A percentile compares a stretch with the other conserved stretches of the same genome.
phyloP scores from a whole-genome alignment of 2,329 filamentous ascomycete genomes.

The Neobulgaria alba region DNA sequence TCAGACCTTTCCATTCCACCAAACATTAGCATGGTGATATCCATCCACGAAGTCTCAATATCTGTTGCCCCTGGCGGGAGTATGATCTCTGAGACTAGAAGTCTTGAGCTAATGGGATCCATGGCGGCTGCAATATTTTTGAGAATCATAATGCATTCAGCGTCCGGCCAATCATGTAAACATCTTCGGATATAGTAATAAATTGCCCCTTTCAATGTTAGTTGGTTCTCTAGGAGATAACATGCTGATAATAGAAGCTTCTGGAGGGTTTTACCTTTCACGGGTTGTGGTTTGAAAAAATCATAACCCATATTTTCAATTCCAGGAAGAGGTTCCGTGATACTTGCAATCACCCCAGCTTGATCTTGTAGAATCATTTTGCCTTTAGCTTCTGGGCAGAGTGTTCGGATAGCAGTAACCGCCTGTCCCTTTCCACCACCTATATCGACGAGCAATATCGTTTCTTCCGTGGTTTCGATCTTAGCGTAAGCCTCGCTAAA shows the following conservation, averaged over 20 bases:
- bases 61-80: background rate
- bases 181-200: slow-evolving; percentile 25
- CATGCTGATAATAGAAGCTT: too few species aligned
- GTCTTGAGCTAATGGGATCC: too few species aligned
- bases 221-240: too few species aligned
- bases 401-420: slow-evolving; percentile 5
- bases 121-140: background rate
- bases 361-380: slow-evolving; percentile 19
- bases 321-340: background rate
- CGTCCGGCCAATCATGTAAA: background rate
- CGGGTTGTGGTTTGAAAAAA: slow-evolving; percentile 25
- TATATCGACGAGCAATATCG: slow-evolving; percentile 7
- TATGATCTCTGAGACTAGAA: background rate
- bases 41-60: background rate
- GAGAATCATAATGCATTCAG: background rate
- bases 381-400: slow-evolving; percentile 5
- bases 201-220: slow-evolving; percentile 23
- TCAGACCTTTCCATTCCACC: slow-evolving; percentile 18
- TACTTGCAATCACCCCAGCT: slow-evolving; percentile 9
- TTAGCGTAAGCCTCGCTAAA: slow-evolving; percentile 1
- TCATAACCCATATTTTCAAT: slow-evolving; percentile 25
- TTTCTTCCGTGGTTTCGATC: background rate
- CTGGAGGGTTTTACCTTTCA: too few species aligned
- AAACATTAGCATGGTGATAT: slow-evolving; percentile 22
- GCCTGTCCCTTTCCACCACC: slow-evolving; percentile 7